Base-by-base conservation (phyloP, 768 basidiomycete species). In the Agaricus blazei region DNA sequence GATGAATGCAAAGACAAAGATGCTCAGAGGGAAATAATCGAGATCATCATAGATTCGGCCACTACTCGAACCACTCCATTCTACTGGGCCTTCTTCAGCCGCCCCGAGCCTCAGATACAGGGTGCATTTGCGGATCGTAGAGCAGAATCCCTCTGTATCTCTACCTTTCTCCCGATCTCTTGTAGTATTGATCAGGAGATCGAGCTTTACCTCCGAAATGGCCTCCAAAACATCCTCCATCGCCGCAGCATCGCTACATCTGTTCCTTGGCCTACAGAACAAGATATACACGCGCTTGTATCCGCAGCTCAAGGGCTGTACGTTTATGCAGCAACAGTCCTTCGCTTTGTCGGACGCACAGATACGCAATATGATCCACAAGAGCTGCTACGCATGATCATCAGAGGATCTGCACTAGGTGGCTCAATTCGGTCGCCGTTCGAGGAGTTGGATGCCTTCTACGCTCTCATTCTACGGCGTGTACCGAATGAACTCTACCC, bases 371-470 rank as follows among this genome's bases (percentile, higher is more conserved):
- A 34, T 11, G 34, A 34, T 3, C 48, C 53, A 1, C 48, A 49
- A 11, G 19, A 19, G 9, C 41, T 48, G 59, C 29, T 64, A 1
- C 15, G 54, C 3, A 42, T 15, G 9, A 44, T 62, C 11, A 60
- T 70, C 11, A 24, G 54, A 8, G 61, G 61, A 37, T 56, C 67
- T 0, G 57, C 58, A 0, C 40, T 5, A 28, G 23, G 19, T 8
- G 9, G 40, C n/a, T 41, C 40, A 14, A 19, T 7, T 7, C 6
- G 3, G 40, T 5, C 40, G 3, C 40, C 19, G 12, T 41, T 41
- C 40, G 19, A 14, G 2, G 40, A 41, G 1, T 41, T 41, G 40
- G 40, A 15, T 8, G 40, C 19, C 2, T 41, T 41, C n/a, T 41
- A 41, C 40, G n/a, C 19, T 6, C 40, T 41, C 15, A 41, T 41